Evolutionary conservation across 2,329 filamentous ascomycete species (phyloP), one percentile per base, ranked within the genome.

Genomic region (Dothiorella sarmentorum): DNA sequence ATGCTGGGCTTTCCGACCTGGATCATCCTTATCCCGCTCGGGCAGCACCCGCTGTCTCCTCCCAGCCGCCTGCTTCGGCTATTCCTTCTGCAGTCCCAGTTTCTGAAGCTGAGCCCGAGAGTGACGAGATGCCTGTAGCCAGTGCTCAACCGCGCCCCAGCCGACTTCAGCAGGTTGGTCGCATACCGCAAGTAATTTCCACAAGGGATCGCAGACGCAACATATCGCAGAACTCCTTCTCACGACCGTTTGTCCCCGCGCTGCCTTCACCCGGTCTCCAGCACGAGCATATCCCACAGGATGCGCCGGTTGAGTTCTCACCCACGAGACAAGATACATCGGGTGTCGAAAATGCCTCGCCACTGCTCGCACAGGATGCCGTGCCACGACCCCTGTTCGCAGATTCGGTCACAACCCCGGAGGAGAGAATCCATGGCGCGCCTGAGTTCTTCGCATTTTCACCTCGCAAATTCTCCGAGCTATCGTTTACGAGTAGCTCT

Each of bases 101-200:
- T 22, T 7, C 17, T 10, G 27, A 45, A 17, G 18, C 53, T 11
- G n/a, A 58, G 44, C 33, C 24, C 15, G 49, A 53, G 35, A 38
- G 22, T 6, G 20, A 37, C 3, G 49, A 18, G 10, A 17, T 29
- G 11, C 49, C 22, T 37, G 49, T 10, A 29, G 22, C 49, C 7
- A 53, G 24, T n/a, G 33, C 17, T 15, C 49, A 33, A 11, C 15
- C 58, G 35, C 76, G 75, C 9, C 83, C 83, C 9, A 89, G 85
- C 68, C 82, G 91, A 58, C 77, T 96, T 17, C 85, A 86, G 26
- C 90, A 93, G 64, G 86, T 96, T 45, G 92, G 91, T 7, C 85
- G 92, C 15, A 96, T 96, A 53, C 92, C 92, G 7, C 86, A 85
- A 66, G 90, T 96, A 3, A 80, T 93, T 27, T 90, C 85, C 44